phyloP scores from a whole-genome alignment of 306 rosid species.

The Glycine soja region DNA sequence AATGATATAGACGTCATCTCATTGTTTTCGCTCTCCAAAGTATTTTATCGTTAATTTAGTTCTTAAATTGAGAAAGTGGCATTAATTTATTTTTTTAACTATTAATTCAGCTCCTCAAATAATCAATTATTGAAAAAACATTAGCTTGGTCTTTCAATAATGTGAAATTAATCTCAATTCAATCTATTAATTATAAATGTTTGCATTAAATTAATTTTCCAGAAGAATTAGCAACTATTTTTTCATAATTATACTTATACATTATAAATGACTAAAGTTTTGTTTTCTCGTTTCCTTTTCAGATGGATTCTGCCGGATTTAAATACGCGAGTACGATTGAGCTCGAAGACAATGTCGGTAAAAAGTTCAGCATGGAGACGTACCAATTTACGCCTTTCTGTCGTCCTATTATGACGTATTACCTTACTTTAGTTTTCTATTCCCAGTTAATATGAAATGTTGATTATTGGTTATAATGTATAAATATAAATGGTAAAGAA shows the following conservation, averaged over 20 bases:
- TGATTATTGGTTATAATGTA: background rate
- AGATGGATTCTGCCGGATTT: background rate
- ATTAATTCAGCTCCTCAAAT: background rate
- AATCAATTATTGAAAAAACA: background rate
- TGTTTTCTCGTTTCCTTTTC: background rate
- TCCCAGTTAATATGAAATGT: background rate
- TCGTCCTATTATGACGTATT: background rate
- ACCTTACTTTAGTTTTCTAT: background rate
- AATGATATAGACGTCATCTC: background rate
- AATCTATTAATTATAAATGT: background rate
- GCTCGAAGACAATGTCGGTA: background rate
- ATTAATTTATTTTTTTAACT: background rate
- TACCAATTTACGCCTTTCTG: constrained; percentile 7
- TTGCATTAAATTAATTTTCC: background rate
- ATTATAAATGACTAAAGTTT: background rate
- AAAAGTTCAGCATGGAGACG: constrained; percentile 1
- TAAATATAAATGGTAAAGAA: background rate
- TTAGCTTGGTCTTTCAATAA: background rate
- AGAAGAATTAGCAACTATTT: background rate
- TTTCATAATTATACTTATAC: background rate
- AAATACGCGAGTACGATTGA: background rate
- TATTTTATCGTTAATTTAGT: background rate
- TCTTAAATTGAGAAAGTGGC: background rate
- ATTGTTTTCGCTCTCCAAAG: background rate
- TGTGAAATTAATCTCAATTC: background rate